Evolutionary conservation across 257 asterid species (phyloP).

Genomic region (Schizonepeta tenuifolia): DNA sequence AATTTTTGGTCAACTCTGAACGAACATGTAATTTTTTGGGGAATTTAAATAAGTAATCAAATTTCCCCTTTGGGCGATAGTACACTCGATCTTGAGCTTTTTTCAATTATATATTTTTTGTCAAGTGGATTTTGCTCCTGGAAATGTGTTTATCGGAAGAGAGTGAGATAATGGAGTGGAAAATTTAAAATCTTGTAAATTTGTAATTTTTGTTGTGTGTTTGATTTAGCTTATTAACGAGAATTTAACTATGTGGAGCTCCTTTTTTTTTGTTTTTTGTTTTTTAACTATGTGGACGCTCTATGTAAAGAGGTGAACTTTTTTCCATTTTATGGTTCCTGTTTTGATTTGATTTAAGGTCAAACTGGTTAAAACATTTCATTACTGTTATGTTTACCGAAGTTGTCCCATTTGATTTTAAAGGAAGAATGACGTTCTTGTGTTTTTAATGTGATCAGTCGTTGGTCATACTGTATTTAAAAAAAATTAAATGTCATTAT

Average conservation of each 20-base stretch:
- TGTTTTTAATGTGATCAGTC: not conserved
- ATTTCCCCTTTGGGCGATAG: not conserved
- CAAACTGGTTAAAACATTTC: conserved; percentile 5
- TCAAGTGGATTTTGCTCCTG: not conserved
- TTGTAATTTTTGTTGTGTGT: not conserved
- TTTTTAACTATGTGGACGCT: too few relatives aligned
- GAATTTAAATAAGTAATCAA: not conserved
- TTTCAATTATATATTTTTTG: not conserved
- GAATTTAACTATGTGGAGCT: not conserved
- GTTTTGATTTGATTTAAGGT: not conserved
- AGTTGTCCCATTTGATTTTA: not conserved
- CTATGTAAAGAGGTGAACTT: not conserved
- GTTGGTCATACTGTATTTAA: not conserved
- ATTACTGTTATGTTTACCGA: not conserved
- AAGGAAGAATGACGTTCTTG: too few relatives aligned
- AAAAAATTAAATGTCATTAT: not conserved
- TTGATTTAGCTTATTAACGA: not conserved
- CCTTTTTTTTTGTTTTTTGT: too few relatives aligned
- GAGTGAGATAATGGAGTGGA: not conserved
- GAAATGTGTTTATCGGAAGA: conserved; percentile 19
- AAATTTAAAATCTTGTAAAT: conserved; percentile 10
- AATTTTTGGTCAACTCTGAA: conserved; percentile 29
- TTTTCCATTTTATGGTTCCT: not conserved
- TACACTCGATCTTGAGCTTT: not conserved
- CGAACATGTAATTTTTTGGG: not conserved